phyloP scores from a whole-genome alignment of 768 basidiomycete species.

The Macrolepiota fuliginosa region DNA sequence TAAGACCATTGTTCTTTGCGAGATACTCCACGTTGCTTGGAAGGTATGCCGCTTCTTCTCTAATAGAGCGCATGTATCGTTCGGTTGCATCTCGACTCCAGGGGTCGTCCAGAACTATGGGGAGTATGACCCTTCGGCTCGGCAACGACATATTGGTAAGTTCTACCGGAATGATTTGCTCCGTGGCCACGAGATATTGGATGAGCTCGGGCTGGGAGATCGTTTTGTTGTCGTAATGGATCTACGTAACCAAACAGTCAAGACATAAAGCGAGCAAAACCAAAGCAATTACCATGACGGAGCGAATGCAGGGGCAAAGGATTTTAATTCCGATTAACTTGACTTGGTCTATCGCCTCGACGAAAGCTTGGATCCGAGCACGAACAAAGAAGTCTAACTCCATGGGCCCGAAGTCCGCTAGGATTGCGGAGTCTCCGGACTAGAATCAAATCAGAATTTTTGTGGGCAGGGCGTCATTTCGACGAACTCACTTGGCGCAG shows the following conservation, averaged over 20 bases:
- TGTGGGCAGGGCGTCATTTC: background rate
- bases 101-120: slow-evolving; percentile 59
- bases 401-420: slow-evolving; percentile 62
- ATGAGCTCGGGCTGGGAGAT: slow-evolving; percentile 45
- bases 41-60: slow-evolving; percentile 61
- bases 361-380: slow-evolving; percentile 57
- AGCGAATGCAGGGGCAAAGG: slow-evolving; percentile 54
- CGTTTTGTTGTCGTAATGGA: slow-evolving; percentile 44
- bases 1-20: slow-evolving; percentile 58
- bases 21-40: slow-evolving; percentile 70
- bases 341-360: slow-evolving; percentile 32
- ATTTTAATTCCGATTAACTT: slow-evolving; percentile 34
- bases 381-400: slow-evolving; percentile 49
- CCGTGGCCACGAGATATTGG: slow-evolving; percentile 33
- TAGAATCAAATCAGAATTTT: slow-evolving; percentile 15
- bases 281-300: slow-evolving; percentile 43
- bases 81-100: slow-evolving; percentile 54
- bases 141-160: slow-evolving; percentile 42
- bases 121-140: slow-evolving; percentile 55
- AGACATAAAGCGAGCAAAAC: background rate
- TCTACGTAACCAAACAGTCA: slow-evolving; percentile 25
- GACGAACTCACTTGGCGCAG: slow-evolving; percentile 49
- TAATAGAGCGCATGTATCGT: slow-evolving; percentile 53
- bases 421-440: slow-evolving; percentile 64
- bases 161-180: slow-evolving; percentile 36